Conservation (phyloP, 805 yeast genomes). For the Candida gorgasii region DNA sequence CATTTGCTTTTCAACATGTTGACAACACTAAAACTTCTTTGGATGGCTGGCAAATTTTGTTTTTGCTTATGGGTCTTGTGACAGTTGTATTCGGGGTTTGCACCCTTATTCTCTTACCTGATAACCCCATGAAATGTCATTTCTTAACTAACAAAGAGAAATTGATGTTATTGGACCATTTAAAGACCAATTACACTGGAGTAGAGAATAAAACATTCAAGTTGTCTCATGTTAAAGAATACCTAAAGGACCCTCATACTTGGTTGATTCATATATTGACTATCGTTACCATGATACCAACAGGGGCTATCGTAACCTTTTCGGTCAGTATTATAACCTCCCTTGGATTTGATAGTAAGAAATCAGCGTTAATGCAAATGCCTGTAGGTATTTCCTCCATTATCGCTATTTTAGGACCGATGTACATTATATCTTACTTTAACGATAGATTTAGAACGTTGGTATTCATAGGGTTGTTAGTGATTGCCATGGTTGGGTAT, state of each 20-base stretch:
- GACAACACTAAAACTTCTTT: slow-evolving; percentile 31
- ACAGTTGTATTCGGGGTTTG: slow-evolving; percentile 52
- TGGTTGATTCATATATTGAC: slow-evolving; percentile 52
- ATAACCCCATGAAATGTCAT: slow-evolving; percentile 41
- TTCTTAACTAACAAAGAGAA: slow-evolving; percentile 46
- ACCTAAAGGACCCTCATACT: slow-evolving; percentile 47
- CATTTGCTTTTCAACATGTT: slow-evolving; percentile 57
- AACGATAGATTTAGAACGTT: slow-evolving; percentile 25
- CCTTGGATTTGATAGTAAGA: slow-evolving; percentile 48
- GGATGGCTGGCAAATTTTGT: slow-evolving; percentile 62
- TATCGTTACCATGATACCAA: slow-evolving; percentile 47
- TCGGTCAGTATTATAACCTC: slow-evolving; percentile 53
- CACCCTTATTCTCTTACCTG: slow-evolving; percentile 48
- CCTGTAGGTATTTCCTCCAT: slow-evolving; percentile 57
- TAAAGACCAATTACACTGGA: slow-evolving; percentile 53
- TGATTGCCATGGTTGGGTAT: slow-evolving; percentile 36
- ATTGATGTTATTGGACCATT: slow-evolving; percentile 41
- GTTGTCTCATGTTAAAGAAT: slow-evolving; percentile 34
- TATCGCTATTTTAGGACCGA: slow-evolving; percentile 30
- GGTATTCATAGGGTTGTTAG: slow-evolving; percentile 31
- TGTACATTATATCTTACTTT: slow-evolving; percentile 28
- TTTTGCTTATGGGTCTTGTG: slow-evolving; percentile 54
- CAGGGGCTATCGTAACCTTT: slow-evolving; percentile 55
- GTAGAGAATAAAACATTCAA: slow-evolving; percentile 50
- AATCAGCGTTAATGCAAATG: slow-evolving; percentile 53